phyloP scores from a whole-genome alignment of 257 asterid genomes.

The Mentha longifolia region DNA sequence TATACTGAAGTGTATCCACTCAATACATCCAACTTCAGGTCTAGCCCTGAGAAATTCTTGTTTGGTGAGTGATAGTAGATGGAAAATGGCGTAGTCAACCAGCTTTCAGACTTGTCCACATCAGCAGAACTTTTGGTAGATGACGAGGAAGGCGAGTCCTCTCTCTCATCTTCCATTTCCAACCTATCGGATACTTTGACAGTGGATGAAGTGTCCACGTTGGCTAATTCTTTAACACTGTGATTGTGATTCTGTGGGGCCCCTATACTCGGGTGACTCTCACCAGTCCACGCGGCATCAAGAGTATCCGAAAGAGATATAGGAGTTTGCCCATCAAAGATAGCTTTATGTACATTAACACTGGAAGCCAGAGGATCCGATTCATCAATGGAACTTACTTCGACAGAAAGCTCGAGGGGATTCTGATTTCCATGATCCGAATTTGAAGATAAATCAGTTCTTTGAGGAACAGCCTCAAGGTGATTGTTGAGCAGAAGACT shows the following conservation, averaged over 20 bases:
- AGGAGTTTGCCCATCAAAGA: constrained; percentile 71
- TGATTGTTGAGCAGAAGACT: constrained; percentile 30
- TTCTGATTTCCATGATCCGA: constrained; percentile 36
- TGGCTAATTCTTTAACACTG: constrained; percentile 45
- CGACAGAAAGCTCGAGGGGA: constrained; percentile 38
- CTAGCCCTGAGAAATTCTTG: constrained; percentile 58
- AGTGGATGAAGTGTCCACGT: constrained; percentile 45
- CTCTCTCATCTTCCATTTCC: constrained; percentile 55
- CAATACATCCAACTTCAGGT: constrained; percentile 64
- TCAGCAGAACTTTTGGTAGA: constrained; percentile 57
- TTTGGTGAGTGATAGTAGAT: constrained; percentile 69
- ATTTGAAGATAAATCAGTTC: constrained; percentile 32
- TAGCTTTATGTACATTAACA: constrained; percentile 50
- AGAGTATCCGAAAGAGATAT: constrained; percentile 74
- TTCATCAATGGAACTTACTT: constrained; percentile 39
- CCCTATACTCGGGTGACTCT: constrained; percentile 48
- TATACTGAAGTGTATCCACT: constrained; percentile 67
- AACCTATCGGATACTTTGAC: constrained; percentile 47
- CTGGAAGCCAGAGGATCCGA: constrained; percentile 50
- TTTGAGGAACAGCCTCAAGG: constrained; percentile 40
- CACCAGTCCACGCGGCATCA: constrained; percentile 96
- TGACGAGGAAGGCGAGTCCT: constrained; percentile 46
- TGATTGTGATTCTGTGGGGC: constrained; percentile 44
- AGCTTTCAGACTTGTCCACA: constrained; percentile 58
- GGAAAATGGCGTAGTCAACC: constrained; percentile 76